phyloP scores from a whole-genome alignment of 2,329 filamentous ascomycete genomes.

The Ophiostoma quercus region DNA sequence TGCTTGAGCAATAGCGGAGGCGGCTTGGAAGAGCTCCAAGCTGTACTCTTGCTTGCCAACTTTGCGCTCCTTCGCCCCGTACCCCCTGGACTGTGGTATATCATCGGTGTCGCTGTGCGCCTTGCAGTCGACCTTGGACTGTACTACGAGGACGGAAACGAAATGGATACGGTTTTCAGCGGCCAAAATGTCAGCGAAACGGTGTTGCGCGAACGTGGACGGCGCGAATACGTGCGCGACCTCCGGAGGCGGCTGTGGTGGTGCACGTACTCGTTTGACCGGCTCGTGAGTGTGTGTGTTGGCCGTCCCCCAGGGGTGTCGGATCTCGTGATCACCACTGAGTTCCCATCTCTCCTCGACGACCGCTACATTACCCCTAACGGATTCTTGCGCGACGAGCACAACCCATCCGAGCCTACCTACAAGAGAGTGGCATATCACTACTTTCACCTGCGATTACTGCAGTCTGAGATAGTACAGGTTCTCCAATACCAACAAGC shows the following conservation, averaged over 20 bases:
- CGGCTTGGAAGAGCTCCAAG: conserved; percentile 87
- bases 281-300: conserved; percentile 91
- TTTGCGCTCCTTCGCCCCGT: conserved; percentile 89
- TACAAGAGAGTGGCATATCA: conserved; percentile 91
- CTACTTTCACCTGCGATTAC: conserved; percentile 79
- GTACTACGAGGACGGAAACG: conserved; percentile 82
- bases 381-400: conserved; percentile 61
- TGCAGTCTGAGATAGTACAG: conserved; percentile 93
- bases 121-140: conserved; percentile 86
- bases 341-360: conserved; percentile 84
- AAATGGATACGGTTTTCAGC: conserved; percentile 40
- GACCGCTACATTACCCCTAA: conserved; percentile 79
- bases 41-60: conserved; percentile 82
- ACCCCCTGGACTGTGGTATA: conserved; percentile 93
- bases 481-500: conserved; percentile 90
- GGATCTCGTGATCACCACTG: conserved; percentile 94
- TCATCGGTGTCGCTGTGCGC: conserved; percentile 86
- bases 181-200: conserved; percentile 48
- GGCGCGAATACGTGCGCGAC: conserved; percentile 79
- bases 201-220: conserved; percentile 51
- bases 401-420: conserved; percentile 58
- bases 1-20: conserved; percentile 81
- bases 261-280: conserved; percentile 92
- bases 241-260: conserved; percentile 86
- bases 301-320: conserved; percentile 89